Base-by-base conservation (phyloP, 176 grass and related monocot species). In the Zizania latifolia region DNA sequence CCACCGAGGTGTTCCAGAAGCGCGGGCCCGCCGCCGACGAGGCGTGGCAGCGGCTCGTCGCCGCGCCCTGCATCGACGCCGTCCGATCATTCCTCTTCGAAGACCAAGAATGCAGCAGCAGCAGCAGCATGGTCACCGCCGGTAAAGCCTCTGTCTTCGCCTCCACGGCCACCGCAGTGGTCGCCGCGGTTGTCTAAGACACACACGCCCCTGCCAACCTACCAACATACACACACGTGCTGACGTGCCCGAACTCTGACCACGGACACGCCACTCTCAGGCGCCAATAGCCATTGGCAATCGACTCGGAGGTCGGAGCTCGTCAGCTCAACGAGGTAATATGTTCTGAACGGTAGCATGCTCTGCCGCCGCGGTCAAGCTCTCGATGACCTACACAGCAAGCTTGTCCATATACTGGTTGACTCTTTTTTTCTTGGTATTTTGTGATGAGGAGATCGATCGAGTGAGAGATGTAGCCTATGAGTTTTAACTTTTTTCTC, bases 31-130 rank as follows among this genome's bases (percentile, higher is more conserved):
- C 21, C 45, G 89, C 68, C 8, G 66, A 81, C 23, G 76, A 84
- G 68, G 92, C 87, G n/a, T 93, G 90, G 90, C 73, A 90, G 23
- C 71, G 81, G 58, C 66, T 82, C 40, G 90, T 90, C 27, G 83
- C 84, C 37, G 87, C 62, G 62, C 90, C 90, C 1, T 72, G 76
- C 58, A 67, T 87, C 28, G 78, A 81, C 32, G 74, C 69, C 16
- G 87, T 90, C 17, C 31, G 87, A 19, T 78, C 77, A 17, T 93
- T 93, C 60, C 53, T 90, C 2, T 41, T 26, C 4, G 81, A 72
- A 3, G 83, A 90, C 53, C 79, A 90, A 50, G 58, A 70, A 44
- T 77, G 65, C 76, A 81, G 71, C 53, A 75, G 58, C 24, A 77
- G 76, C 67, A 68, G 78, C 67, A 73, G n/a, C n/a, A n/a, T n/a